Evolutionary conservation across 495 filamentous ascomycete genomes (phyloP).

Genomic region (Hypoxylon trugodes): DNA sequence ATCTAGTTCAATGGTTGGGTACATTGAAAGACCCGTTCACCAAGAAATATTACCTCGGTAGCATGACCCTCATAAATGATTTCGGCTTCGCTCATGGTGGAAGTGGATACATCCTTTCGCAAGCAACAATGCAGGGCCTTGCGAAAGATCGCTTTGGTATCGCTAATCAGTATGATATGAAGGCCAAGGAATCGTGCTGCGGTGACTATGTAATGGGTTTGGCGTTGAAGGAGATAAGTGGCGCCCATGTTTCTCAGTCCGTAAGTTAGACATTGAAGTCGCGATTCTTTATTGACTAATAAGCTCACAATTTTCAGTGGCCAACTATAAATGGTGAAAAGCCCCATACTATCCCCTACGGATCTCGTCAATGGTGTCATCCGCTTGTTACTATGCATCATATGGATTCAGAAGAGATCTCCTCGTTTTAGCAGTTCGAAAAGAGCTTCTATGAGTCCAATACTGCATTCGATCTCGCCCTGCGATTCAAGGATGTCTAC

Average conservation of each 20-base stretch:
- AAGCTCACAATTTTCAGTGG: constrained; percentile 46
- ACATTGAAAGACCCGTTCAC: constrained; percentile 53
- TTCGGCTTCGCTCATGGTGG: constrained; percentile 73
- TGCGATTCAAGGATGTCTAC: constrained; percentile 59
- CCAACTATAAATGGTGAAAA: constrained; percentile 69
- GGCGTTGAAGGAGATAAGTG: constrained; percentile 61
- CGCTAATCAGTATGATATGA: constrained; percentile 60
- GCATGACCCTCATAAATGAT: constrained; percentile 61
- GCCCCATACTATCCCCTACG: constrained; percentile 59
- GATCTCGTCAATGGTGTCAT: constrained; percentile 65
- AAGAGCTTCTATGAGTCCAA: constrained; percentile 41
- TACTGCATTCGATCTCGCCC: constrained; percentile 22
- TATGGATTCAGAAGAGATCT: constrained; percentile 62
- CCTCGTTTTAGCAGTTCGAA: constrained; percentile 63
- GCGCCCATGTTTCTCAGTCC: constrained; percentile 44
- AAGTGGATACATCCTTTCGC: constrained; percentile 71
- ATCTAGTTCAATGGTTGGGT: constrained; percentile 64
- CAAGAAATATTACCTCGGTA: constrained; percentile 66
- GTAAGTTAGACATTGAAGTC: no score
- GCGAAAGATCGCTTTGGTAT: constrained; percentile 50
- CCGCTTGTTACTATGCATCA: constrained; percentile 70
- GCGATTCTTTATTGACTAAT: no score
- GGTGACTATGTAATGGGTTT: constrained; percentile 72
- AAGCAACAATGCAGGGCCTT: constrained; percentile 61
- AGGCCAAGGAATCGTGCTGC: constrained; percentile 67